These are phyloP conservation scores for Erodium moschatum DNA, from an alignment of 441 rosid species.

Conservation along the genomic window DNA sequence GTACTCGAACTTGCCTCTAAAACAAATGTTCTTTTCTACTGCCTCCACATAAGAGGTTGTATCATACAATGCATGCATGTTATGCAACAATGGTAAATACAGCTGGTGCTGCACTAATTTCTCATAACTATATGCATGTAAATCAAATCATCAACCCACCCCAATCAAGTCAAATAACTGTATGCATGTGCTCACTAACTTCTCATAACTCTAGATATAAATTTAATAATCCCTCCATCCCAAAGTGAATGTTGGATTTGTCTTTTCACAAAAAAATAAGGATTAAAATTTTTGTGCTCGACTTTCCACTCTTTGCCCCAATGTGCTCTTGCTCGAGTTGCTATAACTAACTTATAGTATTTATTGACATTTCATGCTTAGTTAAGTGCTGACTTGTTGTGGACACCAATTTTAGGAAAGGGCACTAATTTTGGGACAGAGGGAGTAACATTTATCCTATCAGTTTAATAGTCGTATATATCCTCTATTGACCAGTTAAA, in stretches of 20 bases:
- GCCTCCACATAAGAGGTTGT: too few species aligned
- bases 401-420: background rate
- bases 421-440: background rate
- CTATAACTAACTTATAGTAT: background rate
- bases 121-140: background rate
- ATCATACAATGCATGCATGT: background rate
- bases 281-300: background rate
- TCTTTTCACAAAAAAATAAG: background rate
- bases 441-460: background rate
- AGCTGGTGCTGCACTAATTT: background rate
- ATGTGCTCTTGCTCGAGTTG: background rate
- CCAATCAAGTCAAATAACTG: background rate
- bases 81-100: background rate
- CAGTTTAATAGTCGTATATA: background rate
- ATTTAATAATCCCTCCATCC: background rate
- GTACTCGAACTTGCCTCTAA: too few species aligned
- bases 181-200: background rate
- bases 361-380: background rate
- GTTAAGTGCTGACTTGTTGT: background rate
- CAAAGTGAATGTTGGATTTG: background rate
- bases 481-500: background rate
- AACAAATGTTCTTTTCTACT: too few species aligned
- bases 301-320: background rate
- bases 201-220: background rate
- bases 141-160: background rate